phyloP scores from a whole-genome alignment of 2,329 filamentous ascomycete genomes.

The Exophiala calicioides region DNA sequence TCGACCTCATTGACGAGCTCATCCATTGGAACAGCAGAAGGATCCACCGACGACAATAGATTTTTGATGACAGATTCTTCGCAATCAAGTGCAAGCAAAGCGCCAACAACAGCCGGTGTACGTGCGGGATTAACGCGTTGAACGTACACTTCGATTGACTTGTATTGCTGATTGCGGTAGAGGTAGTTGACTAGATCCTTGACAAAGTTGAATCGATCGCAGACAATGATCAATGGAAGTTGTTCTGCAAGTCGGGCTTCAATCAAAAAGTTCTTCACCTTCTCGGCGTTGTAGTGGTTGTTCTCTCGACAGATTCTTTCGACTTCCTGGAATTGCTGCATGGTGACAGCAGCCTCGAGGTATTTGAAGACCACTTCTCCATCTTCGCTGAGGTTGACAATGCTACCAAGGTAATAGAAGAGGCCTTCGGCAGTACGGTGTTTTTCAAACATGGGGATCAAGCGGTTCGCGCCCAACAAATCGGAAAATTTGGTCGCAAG shows the following conservation, averaged over 20 bases:
- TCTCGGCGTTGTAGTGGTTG: slow-evolving; percentile 85
- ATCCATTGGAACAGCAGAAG: slow-evolving; percentile 85
- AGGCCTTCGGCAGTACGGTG: slow-evolving; percentile 96
- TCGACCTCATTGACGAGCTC: slow-evolving; percentile 95
- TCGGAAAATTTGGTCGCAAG: slow-evolving; percentile 98
- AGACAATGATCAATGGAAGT: slow-evolving; percentile 94
- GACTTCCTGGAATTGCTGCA: slow-evolving; percentile 91
- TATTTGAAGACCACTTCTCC: slow-evolving; percentile 98
- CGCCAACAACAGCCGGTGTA: slow-evolving; percentile 90
- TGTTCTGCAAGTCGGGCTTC: slow-evolving; percentile 91
- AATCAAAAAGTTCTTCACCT: slow-evolving; percentile 99
- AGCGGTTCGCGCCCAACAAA: slow-evolving; percentile 77
- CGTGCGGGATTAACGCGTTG: slow-evolving; percentile 92
- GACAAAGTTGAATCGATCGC: slow-evolving; percentile 98
- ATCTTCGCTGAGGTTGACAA: slow-evolving; percentile 95
- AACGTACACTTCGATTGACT: slow-evolving; percentile 97
- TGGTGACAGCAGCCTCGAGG: slow-evolving; percentile 92
- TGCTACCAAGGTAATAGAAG: slow-evolving; percentile 97
- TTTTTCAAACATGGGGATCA: slow-evolving; percentile 95
- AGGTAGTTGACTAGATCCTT: slow-evolving; percentile 95
- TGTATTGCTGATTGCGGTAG: slow-evolving; percentile 99
- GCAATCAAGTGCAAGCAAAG: slow-evolving; percentile 92
- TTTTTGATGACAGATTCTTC: slow-evolving; percentile 96
- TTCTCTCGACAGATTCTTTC: slow-evolving; percentile 96
- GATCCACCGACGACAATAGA: slow-evolving; percentile 79